phyloP scores from a whole-genome alignment of 345 rosid genomes.

The Sisymbrium irio region DNA sequence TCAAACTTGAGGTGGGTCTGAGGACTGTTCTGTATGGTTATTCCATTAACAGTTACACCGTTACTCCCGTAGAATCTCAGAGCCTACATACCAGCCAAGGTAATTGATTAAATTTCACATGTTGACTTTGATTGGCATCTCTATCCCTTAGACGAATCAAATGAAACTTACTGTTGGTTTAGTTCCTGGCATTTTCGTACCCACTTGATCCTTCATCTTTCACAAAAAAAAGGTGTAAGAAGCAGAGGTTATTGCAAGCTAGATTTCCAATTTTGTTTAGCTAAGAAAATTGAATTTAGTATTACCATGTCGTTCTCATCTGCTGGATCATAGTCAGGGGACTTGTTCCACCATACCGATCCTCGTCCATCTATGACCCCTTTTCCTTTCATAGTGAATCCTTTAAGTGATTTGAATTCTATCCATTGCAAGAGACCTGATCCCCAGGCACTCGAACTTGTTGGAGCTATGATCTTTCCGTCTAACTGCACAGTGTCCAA shows the following conservation, averaged over 20 bases:
- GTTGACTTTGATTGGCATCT: not conserved
- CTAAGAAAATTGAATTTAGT: not conserved
- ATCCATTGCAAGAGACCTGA: slow-evolving; percentile 74
- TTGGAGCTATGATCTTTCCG: slow-evolving; percentile 79
- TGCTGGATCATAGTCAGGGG: slow-evolving; percentile 34
- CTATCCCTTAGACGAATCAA: not conserved
- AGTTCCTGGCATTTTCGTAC: slow-evolving; percentile 55
- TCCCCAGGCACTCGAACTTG: slow-evolving; percentile 60
- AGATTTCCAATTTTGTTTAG: not conserved
- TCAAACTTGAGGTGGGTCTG: slow-evolving; percentile 91
- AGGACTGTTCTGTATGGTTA: slow-evolving; percentile 86
- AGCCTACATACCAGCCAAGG: slow-evolving; percentile 48
- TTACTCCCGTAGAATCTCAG: slow-evolving; percentile 80
- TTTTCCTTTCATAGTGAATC: slow-evolving; percentile 62
- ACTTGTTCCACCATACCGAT: slow-evolving; percentile 74
- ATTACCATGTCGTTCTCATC: slow-evolving; percentile 36
- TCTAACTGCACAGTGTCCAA: slow-evolving; percentile 55
- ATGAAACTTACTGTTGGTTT: slow-evolving; percentile 63
- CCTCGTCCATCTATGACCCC: slow-evolving; percentile 87
- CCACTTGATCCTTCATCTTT: slow-evolving; percentile 42
- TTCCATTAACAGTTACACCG: slow-evolving; percentile 62
- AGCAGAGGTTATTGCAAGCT: slow-evolving; percentile 17
- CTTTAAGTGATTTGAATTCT: slow-evolving; percentile 57
- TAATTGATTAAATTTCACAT: not conserved
- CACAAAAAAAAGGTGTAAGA: not conserved